phyloP scores from a whole-genome alignment of 148 eudicot genomes.

The Cornus kousa region DNA sequence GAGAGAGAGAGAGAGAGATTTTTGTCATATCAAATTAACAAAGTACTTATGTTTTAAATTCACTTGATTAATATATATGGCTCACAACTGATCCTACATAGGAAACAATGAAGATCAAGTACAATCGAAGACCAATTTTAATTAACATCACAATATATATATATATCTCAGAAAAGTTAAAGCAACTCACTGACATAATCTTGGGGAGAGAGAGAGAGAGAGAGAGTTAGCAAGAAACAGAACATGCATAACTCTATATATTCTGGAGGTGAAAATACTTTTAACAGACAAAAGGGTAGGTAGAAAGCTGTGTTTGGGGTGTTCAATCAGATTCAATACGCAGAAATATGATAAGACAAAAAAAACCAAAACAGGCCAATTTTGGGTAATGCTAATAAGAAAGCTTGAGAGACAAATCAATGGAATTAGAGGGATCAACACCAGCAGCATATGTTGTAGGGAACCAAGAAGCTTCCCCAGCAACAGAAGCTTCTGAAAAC shows the following conservation, averaged over 20 bases:
- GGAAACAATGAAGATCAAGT: background rate
- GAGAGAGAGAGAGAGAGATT: no score
- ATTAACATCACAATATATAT: conserved; percentile 11
- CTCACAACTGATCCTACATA: conserved; percentile 10
- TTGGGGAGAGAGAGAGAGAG: conserved; percentile 5
- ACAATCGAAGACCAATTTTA: conserved; percentile 1
- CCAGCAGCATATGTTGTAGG: conserved; percentile 18
- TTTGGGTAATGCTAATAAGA: conserved; percentile 18
- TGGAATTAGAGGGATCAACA: conserved; percentile 20
- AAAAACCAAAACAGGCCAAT: conserved; percentile 7
- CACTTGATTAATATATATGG: conserved; percentile 7
- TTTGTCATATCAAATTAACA: background rate
- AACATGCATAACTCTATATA: conserved; percentile 27
- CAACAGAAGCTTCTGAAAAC: conserved; percentile 29
- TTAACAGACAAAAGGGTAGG: conserved; percentile 24
- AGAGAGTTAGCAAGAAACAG: conserved; percentile 9
- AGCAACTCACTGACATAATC: conserved; percentile 29
- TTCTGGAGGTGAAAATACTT: conserved; percentile 18
- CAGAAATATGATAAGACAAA: conserved; percentile 32
- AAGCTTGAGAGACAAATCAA: conserved; percentile 78
- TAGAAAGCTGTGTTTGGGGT: conserved; percentile 21
- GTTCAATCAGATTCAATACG: conserved; percentile 21
- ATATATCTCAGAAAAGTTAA: conserved; percentile 20
- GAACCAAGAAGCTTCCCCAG: conserved; percentile 18
- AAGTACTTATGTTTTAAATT: background rate